Evolutionary conservation across 1,284 basidiomycete genomes (phyloP), one percentile per base, ranked within the genome.

Genomic region (Cutaneotrichosporon sp.): DNA sequence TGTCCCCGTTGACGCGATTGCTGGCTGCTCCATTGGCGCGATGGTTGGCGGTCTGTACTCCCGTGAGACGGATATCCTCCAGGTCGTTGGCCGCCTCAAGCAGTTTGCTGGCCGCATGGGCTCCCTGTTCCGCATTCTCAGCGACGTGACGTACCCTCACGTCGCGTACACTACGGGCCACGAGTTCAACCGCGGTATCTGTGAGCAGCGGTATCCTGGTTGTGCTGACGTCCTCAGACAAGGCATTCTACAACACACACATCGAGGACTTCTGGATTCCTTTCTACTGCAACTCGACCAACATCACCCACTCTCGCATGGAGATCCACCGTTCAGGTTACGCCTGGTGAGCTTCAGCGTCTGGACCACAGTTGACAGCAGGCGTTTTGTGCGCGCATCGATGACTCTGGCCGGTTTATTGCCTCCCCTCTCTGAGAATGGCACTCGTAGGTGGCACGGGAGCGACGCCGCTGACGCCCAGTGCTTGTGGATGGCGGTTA

Each of bases 201-300:
- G 55, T 57, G 46, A 50, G 55, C 46, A 27, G 24, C 10, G 11
- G 25, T 4, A n/a, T 16, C 29, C 10, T n/a, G 14, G 4, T 4
- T 16, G 16, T 56, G 74, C 76, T 73, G 11, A 13, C 16, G n/a
- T 27, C n/a, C 9, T 9, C 61, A 76, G 74, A 79, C 71, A 80
- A 80, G 61, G 76, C 78, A 2, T 95, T 97, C 75, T 95, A 93
- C 72, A 91, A 93, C 74, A 87, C 93, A 47, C 92, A 97, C 77
- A 97, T 99, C 58, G 95, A 98, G 70, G 93, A 97, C 80, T 95
- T 97, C 89, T 99, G 95, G 97, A 84, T 99, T 4, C 95, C 97
- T 2, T 99, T 89, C 82, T 99, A 95, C 81, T 97, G 93, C 80
- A 98, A 98, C 73, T 94, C 95, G 8, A 97, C 97, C n/a, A 98